These are phyloP conservation scores for Cylindrotheca fusiformis DNA, from an alignment of 108 stramenopile species.

Conservation along the genomic window DNA sequence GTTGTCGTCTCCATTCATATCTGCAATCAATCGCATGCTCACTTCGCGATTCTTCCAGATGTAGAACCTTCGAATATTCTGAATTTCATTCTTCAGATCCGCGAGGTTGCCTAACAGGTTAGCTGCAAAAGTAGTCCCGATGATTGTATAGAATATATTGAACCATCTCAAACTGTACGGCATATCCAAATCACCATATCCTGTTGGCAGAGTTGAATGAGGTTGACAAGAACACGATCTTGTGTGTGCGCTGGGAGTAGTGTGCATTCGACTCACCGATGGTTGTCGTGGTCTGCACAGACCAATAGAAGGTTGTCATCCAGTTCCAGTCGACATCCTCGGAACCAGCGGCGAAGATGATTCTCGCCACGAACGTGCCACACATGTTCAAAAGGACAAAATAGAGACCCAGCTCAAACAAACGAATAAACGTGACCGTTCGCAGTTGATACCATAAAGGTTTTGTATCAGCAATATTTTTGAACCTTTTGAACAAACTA, in stretches of 20 bases:
- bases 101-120: constrained; percentile 32
- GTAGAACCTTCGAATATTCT: constrained; percentile 29
- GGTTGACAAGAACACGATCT: background rate
- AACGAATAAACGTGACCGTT: constrained; percentile 13
- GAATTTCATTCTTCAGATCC: constrained; percentile 25
- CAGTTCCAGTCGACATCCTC: constrained; percentile 31
- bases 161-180: constrained; percentile 44
- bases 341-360: constrained; percentile 19
- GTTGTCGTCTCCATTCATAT: constrained; percentile 32
- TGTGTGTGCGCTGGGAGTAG: background rate
- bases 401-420: constrained; percentile 29
- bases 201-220: background rate
- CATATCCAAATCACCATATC: constrained; percentile 44
- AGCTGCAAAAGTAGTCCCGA: constrained; percentile 48
- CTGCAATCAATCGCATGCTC: constrained; percentile 28
- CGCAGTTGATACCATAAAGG: constrained; percentile 34
- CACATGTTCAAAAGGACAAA: constrained; percentile 39
- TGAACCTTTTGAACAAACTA: background rate
- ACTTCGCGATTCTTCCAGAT: constrained; percentile 52
- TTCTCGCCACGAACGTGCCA: constrained; percentile 30
- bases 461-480: constrained; percentile 16
- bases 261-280: constrained; percentile 19
- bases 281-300: constrained; percentile 42
- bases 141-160: constrained; percentile 39
- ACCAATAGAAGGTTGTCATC: constrained; percentile 62